A percentile compares a stretch with the other conserved stretches of the same genome.
These are phyloP conservation scores for Geosmithia putterillii DNA, from an alignment of 2,329 filamentous ascomycete species.

Conservation along the genomic window DNA sequence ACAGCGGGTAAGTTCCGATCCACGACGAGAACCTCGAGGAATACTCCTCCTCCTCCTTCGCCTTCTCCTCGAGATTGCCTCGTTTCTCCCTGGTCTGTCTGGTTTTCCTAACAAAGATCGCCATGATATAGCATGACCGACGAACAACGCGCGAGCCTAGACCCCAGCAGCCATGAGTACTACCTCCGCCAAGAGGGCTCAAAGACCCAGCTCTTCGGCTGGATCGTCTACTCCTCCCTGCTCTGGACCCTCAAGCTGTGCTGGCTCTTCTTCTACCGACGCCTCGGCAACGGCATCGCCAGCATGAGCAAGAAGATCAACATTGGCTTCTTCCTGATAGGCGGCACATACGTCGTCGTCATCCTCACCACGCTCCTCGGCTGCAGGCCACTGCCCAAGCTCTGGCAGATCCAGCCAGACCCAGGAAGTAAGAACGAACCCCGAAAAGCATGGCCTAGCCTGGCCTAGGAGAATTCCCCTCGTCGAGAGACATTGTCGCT, in stretches of 20 bases:
- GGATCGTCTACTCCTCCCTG: slow-evolving; percentile 19
- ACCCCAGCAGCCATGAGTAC: slow-evolving; percentile 1
- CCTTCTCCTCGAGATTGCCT: too few relatives aligned
- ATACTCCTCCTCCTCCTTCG: too few relatives aligned
- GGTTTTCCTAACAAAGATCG: neutral
- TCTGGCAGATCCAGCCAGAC: slow-evolving; percentile 23
- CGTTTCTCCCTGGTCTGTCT: too few relatives aligned
- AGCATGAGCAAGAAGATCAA: slow-evolving; percentile 6
- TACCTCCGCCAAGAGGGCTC: slow-evolving; percentile 16
- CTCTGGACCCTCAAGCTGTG: slow-evolving; percentile 18
- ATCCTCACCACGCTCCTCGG: slow-evolving; percentile 15
- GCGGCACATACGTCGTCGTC: slow-evolving; percentile 13
- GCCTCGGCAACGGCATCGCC: neutral
- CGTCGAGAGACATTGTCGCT: neutral
- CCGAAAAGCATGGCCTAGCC: too few relatives aligned
- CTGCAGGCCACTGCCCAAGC: slow-evolving; percentile 15
- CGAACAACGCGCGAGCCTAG: slow-evolving; percentile 1
- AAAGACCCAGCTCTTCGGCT: slow-evolving; percentile 16
- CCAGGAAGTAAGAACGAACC: slow-evolving; percentile 14
- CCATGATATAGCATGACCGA: neutral
- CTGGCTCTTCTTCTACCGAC: slow-evolving; percentile 6
- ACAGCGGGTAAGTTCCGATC: slow-evolving; percentile 2
- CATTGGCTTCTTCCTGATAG: slow-evolving; percentile 14
- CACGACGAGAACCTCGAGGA: neutral
- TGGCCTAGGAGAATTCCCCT: too few relatives aligned